Evolutionary conservation across 1,139 yeast genomes (phyloP).

Genomic region (Hyphopichia burtonii): DNA sequence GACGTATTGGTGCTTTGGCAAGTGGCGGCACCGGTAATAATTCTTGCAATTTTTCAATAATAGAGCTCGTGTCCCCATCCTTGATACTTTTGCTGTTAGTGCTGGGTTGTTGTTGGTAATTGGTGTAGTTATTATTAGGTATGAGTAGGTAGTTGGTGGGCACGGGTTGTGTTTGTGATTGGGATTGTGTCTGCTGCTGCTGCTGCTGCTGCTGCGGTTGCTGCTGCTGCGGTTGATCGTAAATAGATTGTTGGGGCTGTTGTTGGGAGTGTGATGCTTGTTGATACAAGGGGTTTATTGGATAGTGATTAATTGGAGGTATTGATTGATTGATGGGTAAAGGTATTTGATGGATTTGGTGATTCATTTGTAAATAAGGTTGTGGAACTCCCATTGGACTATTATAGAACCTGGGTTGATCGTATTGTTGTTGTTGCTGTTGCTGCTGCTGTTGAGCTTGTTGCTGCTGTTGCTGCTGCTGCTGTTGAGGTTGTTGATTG

Average conservation of each 20-base stretch:
- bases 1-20: constrained; percentile 29
- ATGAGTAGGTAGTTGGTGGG: constrained; percentile 9
- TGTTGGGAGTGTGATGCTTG: background rate
- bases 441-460: too few relatives aligned
- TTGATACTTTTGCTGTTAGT: constrained; percentile 5
- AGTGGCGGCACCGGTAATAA: constrained; percentile 42
- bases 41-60: constrained; percentile 6
- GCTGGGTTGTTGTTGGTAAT: too few relatives aligned
- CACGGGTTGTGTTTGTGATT: too few relatives aligned
- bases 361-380: constrained; percentile 12
- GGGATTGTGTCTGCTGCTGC: constrained; percentile 11
- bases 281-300: constrained; percentile 13
- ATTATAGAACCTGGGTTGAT: constrained; percentile 19
- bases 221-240: too few relatives aligned
- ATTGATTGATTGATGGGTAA: background rate
- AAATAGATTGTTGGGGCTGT: constrained; percentile 14
- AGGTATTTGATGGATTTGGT: constrained; percentile 8
- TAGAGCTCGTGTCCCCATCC: constrained; percentile 2
- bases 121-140: constrained; percentile 6
- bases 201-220: too few relatives aligned
- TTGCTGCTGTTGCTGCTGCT: too few relatives aligned
- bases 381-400: constrained; percentile 22
- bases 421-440: constrained; percentile 2
- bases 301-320: constrained; percentile 10
- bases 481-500: too few relatives aligned